Evolutionary conservation across 306 rosid species (phyloP).

Genomic region (Arachis hypogaea): DNA sequence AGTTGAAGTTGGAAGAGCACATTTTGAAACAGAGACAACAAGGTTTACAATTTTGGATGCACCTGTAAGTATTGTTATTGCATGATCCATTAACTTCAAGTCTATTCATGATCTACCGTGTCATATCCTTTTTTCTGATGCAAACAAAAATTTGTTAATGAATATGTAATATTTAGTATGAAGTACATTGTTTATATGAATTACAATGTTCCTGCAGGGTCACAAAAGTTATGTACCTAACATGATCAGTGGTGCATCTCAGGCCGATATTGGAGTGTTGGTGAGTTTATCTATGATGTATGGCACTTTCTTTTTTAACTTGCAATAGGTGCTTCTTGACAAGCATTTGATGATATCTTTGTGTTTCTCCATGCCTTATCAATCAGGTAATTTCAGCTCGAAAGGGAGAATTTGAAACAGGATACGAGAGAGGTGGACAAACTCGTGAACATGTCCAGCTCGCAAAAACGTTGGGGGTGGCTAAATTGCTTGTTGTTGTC

Average conservation of each 20-base stretch:
- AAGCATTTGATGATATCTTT: conserved; percentile 21
- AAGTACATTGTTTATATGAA: conserved; percentile 26
- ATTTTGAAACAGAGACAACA: conserved; percentile 88
- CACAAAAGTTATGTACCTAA: conserved; percentile 99
- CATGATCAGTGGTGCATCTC: conserved; percentile 99
- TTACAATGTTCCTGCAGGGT: conserved; percentile 62
- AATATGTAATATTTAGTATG: conserved; percentile 17
- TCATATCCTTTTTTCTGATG: neutral
- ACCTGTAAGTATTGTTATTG: conserved; percentile 69
- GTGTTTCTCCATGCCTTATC: conserved; percentile 12
- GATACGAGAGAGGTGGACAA: conserved; percentile 90
- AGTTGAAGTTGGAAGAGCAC: conserved; percentile 99
- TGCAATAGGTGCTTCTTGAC: conserved; percentile 17
- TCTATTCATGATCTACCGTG: neutral
- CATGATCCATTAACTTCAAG: neutral
- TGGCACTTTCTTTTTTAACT: conserved; percentile 17
- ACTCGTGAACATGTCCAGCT: conserved; percentile 88
- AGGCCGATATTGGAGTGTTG: conserved; percentile 97
- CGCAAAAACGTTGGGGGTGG: conserved; percentile 78
- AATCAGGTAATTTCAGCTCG: conserved; percentile 93
- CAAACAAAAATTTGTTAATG: neutral
- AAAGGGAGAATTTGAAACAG: conserved; percentile 97
- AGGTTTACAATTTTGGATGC: conserved; percentile 98
- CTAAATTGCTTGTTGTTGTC: conserved; percentile 72
- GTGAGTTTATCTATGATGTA: conserved; percentile 56